A percentile compares a stretch with the other conserved stretches of the same genome.
These are phyloP conservation scores for Pyracantha coccinea DNA, from an alignment of 331 rosid species.

Conservation along the genomic window DNA sequence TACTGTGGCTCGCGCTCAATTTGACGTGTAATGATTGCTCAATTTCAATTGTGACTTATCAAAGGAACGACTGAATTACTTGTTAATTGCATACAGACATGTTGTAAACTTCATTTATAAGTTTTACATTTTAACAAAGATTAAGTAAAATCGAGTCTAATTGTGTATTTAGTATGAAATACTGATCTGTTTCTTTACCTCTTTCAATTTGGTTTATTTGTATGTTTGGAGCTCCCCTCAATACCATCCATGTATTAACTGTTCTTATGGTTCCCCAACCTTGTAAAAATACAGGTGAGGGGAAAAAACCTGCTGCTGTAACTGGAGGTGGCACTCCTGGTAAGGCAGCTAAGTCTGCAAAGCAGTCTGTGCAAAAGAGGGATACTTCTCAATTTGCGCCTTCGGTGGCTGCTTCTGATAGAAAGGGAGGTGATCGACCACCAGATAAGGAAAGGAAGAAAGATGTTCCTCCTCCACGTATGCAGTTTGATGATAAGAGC, in stretches of 20 bases:
- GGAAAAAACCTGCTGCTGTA: conserved; percentile 31
- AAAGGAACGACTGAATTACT: background rate
- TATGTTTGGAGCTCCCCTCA: background rate
- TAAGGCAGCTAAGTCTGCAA: conserved; percentile 22
- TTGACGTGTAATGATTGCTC: background rate
- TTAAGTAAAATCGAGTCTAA: background rate
- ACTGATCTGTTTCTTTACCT: background rate
- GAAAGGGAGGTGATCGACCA: conserved; percentile 41
- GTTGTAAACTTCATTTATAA: background rate
- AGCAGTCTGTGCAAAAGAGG: conserved; percentile 44
- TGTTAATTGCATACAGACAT: background rate
- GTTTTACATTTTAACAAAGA: background rate
- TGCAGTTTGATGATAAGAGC: conserved; percentile 64
- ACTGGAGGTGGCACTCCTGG: conserved; percentile 18
- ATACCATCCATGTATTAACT: conserved; percentile 1
- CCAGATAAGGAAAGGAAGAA: conserved; percentile 70
- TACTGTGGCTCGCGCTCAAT: background rate
- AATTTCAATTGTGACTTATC: background rate
- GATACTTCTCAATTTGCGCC: conserved; percentile 24
- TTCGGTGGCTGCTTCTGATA: conserved; percentile 34
- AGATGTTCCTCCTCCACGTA: conserved; percentile 61
- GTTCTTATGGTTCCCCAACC: conserved; percentile 13
- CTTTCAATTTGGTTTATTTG: background rate
- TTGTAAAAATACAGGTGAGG: conserved; percentile 30
- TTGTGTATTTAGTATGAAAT: background rate